phyloP scores from a whole-genome alignment of 495 filamentous ascomycete genomes.

The Ramalina intermedia region DNA sequence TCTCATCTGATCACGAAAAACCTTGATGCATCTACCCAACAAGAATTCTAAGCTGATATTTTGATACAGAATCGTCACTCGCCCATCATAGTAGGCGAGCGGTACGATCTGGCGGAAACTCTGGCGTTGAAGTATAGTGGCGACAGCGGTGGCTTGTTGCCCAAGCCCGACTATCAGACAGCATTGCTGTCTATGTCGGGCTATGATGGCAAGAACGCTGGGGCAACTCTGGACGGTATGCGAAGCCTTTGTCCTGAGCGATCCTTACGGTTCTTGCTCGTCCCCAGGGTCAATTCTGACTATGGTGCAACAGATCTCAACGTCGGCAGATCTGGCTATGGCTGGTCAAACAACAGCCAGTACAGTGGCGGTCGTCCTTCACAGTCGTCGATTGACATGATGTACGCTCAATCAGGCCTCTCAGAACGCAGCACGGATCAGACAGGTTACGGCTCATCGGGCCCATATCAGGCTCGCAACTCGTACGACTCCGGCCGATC shows the following conservation, averaged over 20 bases:
- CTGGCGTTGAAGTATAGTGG: conserved; percentile 33
- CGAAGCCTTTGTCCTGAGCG: not conserved
- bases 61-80: conserved; percentile 30
- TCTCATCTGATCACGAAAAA: conserved; percentile 1
- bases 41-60: conserved; percentile 1
- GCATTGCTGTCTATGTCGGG: conserved; percentile 39
- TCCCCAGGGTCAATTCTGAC: not conserved
- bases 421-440: conserved; percentile 34
- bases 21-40: conserved; percentile 16
- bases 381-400: conserved; percentile 31
- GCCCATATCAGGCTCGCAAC: conserved; percentile 26
- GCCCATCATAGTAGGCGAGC: conserved; percentile 39
- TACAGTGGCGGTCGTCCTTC: conserved; percentile 30
- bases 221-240: conserved; percentile 28
- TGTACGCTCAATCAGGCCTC: conserved; percentile 25
- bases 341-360: conserved; percentile 16
- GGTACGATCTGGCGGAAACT: conserved; percentile 36
- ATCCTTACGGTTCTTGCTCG: not conserved
- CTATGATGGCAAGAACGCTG: conserved; percentile 28
- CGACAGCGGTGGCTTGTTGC: conserved; percentile 35
- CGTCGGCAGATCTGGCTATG: not conserved
- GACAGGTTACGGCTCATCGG: conserved; percentile 29
- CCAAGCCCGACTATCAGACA: conserved; percentile 31
- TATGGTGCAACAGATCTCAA: not conserved
- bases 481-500: conserved; percentile 30